A percentile compares a stretch with the other conserved stretches of the same genome.
phyloP scores from a whole-genome alignment of 2,329 filamentous ascomycete species.

The Pseudogymnoascus sp. region DNA sequence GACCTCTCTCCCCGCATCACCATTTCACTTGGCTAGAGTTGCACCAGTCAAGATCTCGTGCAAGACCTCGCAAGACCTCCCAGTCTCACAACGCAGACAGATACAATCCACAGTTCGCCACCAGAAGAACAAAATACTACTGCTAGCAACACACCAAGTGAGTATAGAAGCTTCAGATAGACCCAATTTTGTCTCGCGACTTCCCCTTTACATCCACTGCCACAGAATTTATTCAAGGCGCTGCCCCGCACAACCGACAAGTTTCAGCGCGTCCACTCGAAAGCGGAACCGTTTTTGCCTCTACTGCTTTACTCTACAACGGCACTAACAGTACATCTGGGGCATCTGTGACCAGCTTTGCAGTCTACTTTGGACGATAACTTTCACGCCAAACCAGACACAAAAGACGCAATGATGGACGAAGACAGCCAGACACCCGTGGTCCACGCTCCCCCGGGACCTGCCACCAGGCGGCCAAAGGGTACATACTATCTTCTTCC shows the following conservation, averaged over 20 bases:
- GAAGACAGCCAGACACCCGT: constrained; percentile 21
- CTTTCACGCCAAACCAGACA: neutral
- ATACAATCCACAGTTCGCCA: neutral
- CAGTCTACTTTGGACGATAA: neutral
- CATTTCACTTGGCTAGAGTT: neutral
- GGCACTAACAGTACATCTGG: neutral
- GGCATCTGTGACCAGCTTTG: neutral
- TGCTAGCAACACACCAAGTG: neutral
- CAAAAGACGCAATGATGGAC: constrained; percentile 14
- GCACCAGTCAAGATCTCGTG: neutral
- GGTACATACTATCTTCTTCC: constrained; percentile 21
- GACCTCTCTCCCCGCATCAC: neutral
- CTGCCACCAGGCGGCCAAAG: constrained; percentile 29
- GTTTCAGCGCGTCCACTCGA: neutral
- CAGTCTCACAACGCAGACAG: neutral
- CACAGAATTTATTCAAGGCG: neutral
- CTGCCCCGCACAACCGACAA: neutral
- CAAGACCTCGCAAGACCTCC: neutral
- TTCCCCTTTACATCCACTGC: neutral
- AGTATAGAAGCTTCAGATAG: neutral
- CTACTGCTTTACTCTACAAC: neutral
- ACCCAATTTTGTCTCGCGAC: neutral
- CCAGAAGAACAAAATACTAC: neutral
- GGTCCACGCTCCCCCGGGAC: constrained; percentile 25
- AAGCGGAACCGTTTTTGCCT: neutral